Evolutionary conservation across 2,329 filamentous ascomycete species (phyloP).

Genomic region (Fusarium protoensiforme): DNA sequence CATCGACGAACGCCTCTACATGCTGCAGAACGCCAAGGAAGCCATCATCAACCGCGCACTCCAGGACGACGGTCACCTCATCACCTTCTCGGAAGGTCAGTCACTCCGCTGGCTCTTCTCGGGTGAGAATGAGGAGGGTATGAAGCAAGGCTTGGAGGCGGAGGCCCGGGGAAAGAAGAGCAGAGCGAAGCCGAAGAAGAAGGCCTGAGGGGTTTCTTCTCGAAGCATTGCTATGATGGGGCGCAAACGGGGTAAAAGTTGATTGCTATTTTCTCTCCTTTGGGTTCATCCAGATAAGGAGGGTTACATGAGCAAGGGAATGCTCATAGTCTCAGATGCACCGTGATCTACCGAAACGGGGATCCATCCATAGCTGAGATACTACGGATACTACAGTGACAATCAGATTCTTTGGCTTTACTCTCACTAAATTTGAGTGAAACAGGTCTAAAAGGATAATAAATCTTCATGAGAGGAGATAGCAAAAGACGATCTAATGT

Average conservation of each 20-base stretch:
- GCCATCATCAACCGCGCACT: conserved; percentile 52
- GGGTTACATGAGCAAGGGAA: neutral
- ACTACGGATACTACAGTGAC: neutral
- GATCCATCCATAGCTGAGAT: neutral
- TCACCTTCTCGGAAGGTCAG: neutral
- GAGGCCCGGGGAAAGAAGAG: accelerated
- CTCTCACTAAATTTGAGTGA: neutral
- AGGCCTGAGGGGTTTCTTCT: neutral
- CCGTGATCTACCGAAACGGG: neutral
- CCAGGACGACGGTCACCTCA: conserved; percentile 42
- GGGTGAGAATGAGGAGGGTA: accelerated
- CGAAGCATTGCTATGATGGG: neutral
- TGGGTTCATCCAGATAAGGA: neutral
- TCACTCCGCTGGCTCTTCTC: conserved; percentile 17
- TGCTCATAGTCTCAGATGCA: neutral
- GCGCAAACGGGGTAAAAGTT: neutral
- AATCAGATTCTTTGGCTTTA: neutral
- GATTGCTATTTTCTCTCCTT: neutral
- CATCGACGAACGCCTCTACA: conserved; percentile 67
- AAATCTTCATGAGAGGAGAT: neutral
- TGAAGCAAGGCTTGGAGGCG: neutral
- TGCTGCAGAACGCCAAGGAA: conserved; percentile 67
- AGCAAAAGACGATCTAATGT: neutral
- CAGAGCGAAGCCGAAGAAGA: neutral
- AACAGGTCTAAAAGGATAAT: neutral